Base-by-base conservation (phyloP, 169 alveolate genomes). In the Fabrea salina region DNA sequence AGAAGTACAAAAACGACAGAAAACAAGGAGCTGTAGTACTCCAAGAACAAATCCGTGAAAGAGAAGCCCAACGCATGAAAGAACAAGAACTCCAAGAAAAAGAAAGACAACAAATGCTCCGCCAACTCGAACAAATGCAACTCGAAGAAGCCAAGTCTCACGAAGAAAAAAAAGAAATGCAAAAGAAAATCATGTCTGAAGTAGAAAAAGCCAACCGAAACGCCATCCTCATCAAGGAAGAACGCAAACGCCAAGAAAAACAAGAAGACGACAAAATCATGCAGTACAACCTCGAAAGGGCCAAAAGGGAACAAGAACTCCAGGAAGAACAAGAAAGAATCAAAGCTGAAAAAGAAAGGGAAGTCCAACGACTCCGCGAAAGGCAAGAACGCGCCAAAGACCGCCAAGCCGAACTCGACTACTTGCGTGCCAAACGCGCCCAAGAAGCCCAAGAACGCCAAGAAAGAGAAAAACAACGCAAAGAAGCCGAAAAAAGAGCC, bases 341-440 rank as follows among this genome's bases (percentile, higher is more conserved):
- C 27, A 72, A 71, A 61, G 94, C 86, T 16, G 95, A 90, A 77
- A 92, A 82, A 80, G 96, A 90, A 75, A 82, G 78, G 72, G 95
- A 91, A 72, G 83, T 83, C 7, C 89, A 82, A 59, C 74, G 84
- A 53, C 85, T 86, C 7, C 77, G 92, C 47, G 93, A 84, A 33
- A 83, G 83, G 71, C 94, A 93, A 59, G 95, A 90, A 77, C 82
- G 85, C 67, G 95, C 93, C 0, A 68, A 70, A 43, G 95, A 91
- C 81, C 85, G 93, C 75, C 88, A 90, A 39, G 93, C 95, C 2
- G 97, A 93, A 78, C 77, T 88, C 51, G 97, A 91, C 49, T 95
- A 93, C 0, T 75, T 93, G 43, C 80, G 94, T n/a, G 97, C 97
- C 40, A 93, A 93, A 83, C 80, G 95, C 39, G 97, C 95, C 19